phyloP scores from a whole-genome alignment of 2,329 filamentous ascomycete genomes.

The Pyricularia sp. region DNA sequence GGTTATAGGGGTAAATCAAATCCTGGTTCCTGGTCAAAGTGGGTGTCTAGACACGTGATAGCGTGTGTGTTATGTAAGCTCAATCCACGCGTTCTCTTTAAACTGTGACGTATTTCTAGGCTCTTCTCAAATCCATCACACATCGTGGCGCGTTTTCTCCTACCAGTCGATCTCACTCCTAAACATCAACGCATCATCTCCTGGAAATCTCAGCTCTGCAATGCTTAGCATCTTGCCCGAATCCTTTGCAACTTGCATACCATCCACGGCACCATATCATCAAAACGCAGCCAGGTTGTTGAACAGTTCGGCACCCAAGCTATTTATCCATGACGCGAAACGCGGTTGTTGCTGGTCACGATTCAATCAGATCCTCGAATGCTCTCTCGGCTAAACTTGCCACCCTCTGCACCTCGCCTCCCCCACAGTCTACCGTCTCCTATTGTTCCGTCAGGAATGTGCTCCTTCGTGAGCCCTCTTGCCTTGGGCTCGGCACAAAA shows the following conservation, averaged over 20 bases:
- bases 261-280: not conserved
- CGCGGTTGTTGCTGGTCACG: not conserved
- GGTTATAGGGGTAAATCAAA: not conserved
- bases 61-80: not conserved
- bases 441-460: constrained; percentile 57
- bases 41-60: not conserved
- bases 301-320: not conserved
- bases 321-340: not conserved
- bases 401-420: constrained; percentile 52
- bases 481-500: constrained; percentile 18
- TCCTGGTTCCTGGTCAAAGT: not conserved
- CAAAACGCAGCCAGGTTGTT: not conserved
- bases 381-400: constrained; percentile 2
- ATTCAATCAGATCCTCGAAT: constrained; percentile 1
- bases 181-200: constrained; percentile 3
- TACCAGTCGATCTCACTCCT: constrained; percentile 4
- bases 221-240: constrained; percentile 11
- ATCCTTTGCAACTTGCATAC: not conserved
- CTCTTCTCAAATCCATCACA: not conserved
- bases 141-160: constrained; percentile 2
- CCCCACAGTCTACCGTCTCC: constrained; percentile 66
- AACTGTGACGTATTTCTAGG: not conserved
- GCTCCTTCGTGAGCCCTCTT: constrained; percentile 30
- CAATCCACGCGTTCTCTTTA: not conserved
- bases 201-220: constrained; percentile 9